Evolutionary conservation across 257 asterid genomes (phyloP), one percentile per base, ranked within the genome.

Genomic region (Capsicum chinense): DNA sequence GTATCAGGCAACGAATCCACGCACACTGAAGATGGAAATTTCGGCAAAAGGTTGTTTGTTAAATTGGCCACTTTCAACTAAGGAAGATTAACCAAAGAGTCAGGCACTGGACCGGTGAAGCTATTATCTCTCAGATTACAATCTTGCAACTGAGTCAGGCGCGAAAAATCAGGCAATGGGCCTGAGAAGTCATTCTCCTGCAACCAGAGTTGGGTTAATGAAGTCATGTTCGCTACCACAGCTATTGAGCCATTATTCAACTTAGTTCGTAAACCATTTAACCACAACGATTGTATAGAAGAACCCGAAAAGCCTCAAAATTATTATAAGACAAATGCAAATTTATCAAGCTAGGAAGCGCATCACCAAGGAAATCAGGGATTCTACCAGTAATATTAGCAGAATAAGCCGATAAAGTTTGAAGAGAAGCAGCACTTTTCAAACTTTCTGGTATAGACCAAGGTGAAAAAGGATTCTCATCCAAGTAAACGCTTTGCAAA

Each of bases 361-460:
- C 74, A 0, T 80, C 92, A 9, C 90, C 3, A 59, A 93, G 88
- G 67, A 93, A 81, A 5, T 90, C 92, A 3, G 98, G 98, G 33
- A 94, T 48, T 35, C 88, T 83, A 6, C 98, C 98, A 39, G 86
- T 52, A 21, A 94, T 73, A 83, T 88, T 91, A 0, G 97, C 83
- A 1, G 84, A 81, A 19, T 84, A 88, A 7, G 99, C 99, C 0
- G 97, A 92, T 56, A 96, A 94, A 7, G 11, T 69, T 81, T 21
- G 80, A 63, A 96, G 59, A 9, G 83, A 13, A 1, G 94, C 47
- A 12, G 93, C 92, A 58, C n/a, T 69, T 81, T 86, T 89, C 12
- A 96, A 73, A 42, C 90, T 85, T 13, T 78, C 90, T 3, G 98
- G 98, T 21, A 96, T 83, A 19, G 13, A 58, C 98, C 98, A 96